phyloP scores from a whole-genome alignment of 208 protist genomes.

The Acanthamoeba divionensis region DNA sequence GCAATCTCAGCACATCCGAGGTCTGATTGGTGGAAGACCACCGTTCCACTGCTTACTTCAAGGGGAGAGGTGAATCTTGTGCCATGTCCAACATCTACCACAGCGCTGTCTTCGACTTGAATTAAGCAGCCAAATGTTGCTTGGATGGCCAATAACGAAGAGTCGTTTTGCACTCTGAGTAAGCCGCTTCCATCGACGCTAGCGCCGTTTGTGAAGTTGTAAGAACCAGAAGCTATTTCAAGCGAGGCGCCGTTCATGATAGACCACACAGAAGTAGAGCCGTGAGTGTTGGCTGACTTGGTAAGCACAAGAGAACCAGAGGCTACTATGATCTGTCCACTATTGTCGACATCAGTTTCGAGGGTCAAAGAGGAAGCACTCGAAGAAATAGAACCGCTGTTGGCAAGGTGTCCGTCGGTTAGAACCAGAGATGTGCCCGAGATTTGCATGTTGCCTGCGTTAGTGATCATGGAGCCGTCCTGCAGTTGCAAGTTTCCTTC shows the following conservation, averaged over 20 bases:
- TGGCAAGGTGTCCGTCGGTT: background rate
- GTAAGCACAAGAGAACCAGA: background rate
- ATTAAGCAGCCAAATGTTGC: background rate
- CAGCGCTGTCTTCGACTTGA: background rate
- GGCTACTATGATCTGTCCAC: background rate
- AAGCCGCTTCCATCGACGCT: background rate
- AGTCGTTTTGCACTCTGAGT: background rate
- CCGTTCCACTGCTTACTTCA: background rate
- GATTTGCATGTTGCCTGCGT: background rate
- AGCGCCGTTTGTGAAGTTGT: constrained; percentile 9
- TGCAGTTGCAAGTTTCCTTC: background rate
- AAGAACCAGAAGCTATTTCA: background rate
- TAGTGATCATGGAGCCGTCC: background rate
- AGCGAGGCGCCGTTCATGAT: background rate
- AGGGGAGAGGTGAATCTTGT: background rate
- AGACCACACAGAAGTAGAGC: background rate
- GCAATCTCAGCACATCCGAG: no score
- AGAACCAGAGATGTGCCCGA: background rate
- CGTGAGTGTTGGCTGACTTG: background rate
- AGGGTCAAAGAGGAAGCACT: background rate
- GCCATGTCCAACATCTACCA: background rate
- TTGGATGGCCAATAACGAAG: background rate
- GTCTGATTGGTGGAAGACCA: background rate
- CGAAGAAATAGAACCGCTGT: background rate
- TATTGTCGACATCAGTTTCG: background rate